Percentiles rank a stretch among this genome's conserved stretches.
These are phyloP conservation scores for Trichoderma sp. DNA, from an alignment of 2,329 filamentous ascomycete species.

Conservation along the genomic window DNA sequence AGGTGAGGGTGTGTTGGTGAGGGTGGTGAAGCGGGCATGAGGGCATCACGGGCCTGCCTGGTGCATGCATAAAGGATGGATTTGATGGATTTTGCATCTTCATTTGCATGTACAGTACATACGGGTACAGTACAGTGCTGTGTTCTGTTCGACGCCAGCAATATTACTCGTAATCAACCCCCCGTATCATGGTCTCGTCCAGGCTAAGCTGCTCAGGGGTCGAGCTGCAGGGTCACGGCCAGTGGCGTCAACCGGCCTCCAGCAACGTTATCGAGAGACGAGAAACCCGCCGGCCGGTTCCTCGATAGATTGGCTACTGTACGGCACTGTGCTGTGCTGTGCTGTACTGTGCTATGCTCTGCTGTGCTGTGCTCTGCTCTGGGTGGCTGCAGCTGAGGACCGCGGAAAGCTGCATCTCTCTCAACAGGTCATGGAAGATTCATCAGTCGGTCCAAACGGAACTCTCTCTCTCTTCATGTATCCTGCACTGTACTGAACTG, in stretches of 20 bases:
- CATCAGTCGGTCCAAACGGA: not conserved
- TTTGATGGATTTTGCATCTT: not conserved
- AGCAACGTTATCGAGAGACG: not conserved
- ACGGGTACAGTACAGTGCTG: not conserved
- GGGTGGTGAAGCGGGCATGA: not conserved
- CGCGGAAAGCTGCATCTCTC: not conserved
- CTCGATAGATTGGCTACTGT: not conserved
- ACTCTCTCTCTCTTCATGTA: too few species aligned
- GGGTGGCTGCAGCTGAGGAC: not conserved
- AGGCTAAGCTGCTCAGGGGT: slow-evolving; percentile 9
- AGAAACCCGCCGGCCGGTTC: not conserved
- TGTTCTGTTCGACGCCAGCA: not conserved
- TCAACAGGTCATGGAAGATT: not conserved
- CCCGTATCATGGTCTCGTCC: not conserved
- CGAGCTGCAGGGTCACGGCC: slow-evolving; percentile 3
- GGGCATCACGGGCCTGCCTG: not conserved
- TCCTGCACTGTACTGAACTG: too few species aligned
- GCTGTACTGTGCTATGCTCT: too few species aligned
- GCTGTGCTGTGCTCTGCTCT: too few species aligned
- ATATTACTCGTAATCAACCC: not conserved
- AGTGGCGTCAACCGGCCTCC: not conserved
- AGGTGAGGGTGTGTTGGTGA: not conserved
- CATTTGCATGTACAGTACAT: not conserved
- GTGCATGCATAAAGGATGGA: not conserved
- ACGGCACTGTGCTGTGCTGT: too few species aligned